phyloP scores from a whole-genome alignment of 148 eudicot species.

The Spergularia bocconei region DNA sequence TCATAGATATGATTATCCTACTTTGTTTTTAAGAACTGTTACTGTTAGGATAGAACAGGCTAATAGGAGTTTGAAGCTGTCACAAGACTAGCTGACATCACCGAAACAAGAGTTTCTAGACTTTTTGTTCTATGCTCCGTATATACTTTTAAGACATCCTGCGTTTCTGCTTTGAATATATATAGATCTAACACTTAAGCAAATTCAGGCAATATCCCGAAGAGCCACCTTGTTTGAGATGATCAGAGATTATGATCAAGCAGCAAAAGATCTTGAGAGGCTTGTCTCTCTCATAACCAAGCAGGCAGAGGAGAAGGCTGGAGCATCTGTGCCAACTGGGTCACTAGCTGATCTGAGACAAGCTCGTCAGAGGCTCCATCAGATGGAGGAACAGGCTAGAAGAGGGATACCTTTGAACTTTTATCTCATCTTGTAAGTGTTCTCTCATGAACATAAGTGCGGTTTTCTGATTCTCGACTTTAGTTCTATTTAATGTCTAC shows the following conservation, averaged over 20 bases:
- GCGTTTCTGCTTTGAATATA: neutral
- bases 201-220: slow-evolving; percentile 74
- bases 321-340: slow-evolving; percentile 36
- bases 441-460: neutral
- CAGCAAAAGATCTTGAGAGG: slow-evolving; percentile 65
- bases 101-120: neutral
- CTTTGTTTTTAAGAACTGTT: too few species aligned
- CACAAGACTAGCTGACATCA: neutral
- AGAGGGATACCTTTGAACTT: slow-evolving; percentile 66
- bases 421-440: slow-evolving; percentile 86
- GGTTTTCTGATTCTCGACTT: neutral
- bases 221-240: slow-evolving; percentile 82
- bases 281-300: slow-evolving; percentile 53
- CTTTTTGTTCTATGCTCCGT: neutral
- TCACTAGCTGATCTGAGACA: slow-evolving; percentile 57
- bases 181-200: neutral
- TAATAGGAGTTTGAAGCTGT: too few species aligned
- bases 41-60: too few species aligned
- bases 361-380: slow-evolving; percentile 53
- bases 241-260: slow-evolving; percentile 93
- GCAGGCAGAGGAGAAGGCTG: slow-evolving; percentile 55
- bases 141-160: neutral
- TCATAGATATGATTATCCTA: too few species aligned
- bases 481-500: neutral
- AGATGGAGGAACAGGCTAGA: slow-evolving; percentile 64